Evolutionary conservation across 768 basidiomycete species (phyloP), one percentile per base, ranked within the genome.

Genomic region (Hygrophoropsis aurantiaca): DNA sequence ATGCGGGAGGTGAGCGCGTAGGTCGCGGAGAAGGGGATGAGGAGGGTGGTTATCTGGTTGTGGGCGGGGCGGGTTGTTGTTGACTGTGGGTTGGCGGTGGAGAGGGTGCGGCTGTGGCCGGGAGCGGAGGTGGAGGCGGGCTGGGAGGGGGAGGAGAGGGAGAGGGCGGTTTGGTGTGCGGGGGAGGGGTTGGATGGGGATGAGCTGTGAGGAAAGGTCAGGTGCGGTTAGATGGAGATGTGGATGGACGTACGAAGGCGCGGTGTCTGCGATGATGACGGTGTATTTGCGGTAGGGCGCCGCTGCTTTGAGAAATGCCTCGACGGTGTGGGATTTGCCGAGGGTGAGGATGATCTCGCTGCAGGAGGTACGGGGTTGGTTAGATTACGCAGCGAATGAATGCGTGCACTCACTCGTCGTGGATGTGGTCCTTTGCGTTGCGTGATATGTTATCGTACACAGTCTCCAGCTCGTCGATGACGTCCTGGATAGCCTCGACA

Each of bases 391-490:
- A 10, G 32, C 32, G 4, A 11, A 34, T 1, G n/a, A n/a, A n/a
- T n/a, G n/a, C n/a, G n/a, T n/a, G n/a, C n/a, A 71, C 90, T 63
- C 61, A 97, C 95, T 97, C 94, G n/a, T 94, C 92, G 65, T 98
- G 95, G 50, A 99, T 89, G 62, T 98, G 94, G 64, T 97, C 94
- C 67, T 83, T 88, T 2, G 94, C 92, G 57, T 89, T 90, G 72
- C 90, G 95, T 8, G 90, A 89, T 16, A 98, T 86, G 57, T 87
- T 94, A 56, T 97, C 90, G 57, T 97, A 92, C 1, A 95, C 94
- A 2, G 90, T 94, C 64, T 97, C 94, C 30, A 99, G 74, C 66
- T 99, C 97, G 55, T 97, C 93, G 37, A 97, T 76, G 15, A 97
- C 90, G 60, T 97, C 95, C 61, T 95, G 89, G 42, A 99, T 94